A percentile compares a stretch with the other conserved stretches of the same genome.
Conservation (phyloP, 2,329 filamentous ascomycete species). For the Diplodia intermedia region DNA sequence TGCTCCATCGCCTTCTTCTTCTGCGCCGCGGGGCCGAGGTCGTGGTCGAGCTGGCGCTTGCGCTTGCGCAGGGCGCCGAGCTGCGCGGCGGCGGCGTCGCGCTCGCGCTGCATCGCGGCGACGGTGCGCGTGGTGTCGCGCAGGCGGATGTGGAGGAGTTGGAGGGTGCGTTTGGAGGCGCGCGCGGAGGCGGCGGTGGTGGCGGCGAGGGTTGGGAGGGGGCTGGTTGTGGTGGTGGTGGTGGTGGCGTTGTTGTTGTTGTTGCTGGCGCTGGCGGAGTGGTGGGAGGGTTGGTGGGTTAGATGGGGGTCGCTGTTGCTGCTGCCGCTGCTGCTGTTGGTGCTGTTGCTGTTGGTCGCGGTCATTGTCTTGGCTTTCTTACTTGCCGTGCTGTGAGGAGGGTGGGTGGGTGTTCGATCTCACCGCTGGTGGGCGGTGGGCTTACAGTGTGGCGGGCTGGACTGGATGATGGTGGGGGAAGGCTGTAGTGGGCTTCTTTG, state of each 20-base stretch:
- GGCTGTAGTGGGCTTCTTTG: background rate
- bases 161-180: background rate
- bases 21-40: background rate
- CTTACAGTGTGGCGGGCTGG: background rate
- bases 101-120: background rate
- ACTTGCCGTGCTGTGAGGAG: background rate
- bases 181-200: no score
- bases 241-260: no score
- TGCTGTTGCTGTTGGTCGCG: background rate
- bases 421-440: background rate
- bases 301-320: background rate
- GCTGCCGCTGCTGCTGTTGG: background rate
- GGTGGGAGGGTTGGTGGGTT: no score
- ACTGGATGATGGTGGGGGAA: background rate
- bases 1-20: background rate
- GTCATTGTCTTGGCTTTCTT: background rate
- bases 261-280: no score
- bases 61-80: background rate
- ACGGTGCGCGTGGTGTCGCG: background rate
- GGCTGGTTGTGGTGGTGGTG: background rate
- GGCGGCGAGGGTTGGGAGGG: no score
- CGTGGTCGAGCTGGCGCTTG: background rate
- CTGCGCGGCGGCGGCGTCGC: fast-evolving
- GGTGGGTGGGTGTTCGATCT: background rate
- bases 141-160: background rate